Percentiles rank a stretch among this genome's conserved stretches.
These are phyloP conservation scores for Pseudozyma pruni DNA, from an alignment of 1,284 basidiomycete species.

Conservation along the genomic window DNA sequence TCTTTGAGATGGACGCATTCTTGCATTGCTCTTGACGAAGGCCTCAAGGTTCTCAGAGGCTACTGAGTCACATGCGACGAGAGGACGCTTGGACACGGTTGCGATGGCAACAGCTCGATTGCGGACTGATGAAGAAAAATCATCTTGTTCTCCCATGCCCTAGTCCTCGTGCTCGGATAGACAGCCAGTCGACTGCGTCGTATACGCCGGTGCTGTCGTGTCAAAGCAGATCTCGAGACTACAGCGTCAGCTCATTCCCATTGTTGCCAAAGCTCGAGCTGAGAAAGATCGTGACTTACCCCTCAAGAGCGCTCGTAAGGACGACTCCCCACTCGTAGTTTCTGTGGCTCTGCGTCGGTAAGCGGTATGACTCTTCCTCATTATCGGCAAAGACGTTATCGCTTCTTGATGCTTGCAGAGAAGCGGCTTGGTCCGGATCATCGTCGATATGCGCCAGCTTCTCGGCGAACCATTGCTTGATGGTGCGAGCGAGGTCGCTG, in stretches of 20 bases:
- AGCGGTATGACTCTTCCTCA: conserved; percentile 7
- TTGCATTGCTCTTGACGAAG: no score
- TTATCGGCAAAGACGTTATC: conserved; percentile 38
- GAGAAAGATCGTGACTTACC: no score
- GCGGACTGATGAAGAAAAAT: no score
- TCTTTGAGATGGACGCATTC: no score
- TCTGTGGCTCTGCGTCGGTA: conserved; percentile 11
- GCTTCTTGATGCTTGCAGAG: neutral
- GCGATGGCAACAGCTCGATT: no score
- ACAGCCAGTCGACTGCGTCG: conserved; percentile 41
- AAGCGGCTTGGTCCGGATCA: conserved; percentile 1
- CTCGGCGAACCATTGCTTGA: conserved; percentile 34
- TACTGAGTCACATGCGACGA: no score
- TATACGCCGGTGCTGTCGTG: conserved; percentile 29
- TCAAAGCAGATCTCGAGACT: no score
- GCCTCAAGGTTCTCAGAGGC: no score
- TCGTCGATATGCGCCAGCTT: conserved; percentile 25
- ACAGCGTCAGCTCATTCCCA: no score
- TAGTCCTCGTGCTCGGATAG: conserved; percentile 21
- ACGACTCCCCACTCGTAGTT: conserved; percentile 48
- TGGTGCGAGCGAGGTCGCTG: conserved; percentile 11
- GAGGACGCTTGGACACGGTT: no score
- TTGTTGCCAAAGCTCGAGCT: no score
- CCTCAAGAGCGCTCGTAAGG: conserved; percentile 33
- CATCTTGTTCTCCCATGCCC: conserved; percentile 12